Evolutionary conservation across 345 rosid species (phyloP), one percentile per base, ranked within the genome.

Genomic region (Lepidium africanum): DNA sequence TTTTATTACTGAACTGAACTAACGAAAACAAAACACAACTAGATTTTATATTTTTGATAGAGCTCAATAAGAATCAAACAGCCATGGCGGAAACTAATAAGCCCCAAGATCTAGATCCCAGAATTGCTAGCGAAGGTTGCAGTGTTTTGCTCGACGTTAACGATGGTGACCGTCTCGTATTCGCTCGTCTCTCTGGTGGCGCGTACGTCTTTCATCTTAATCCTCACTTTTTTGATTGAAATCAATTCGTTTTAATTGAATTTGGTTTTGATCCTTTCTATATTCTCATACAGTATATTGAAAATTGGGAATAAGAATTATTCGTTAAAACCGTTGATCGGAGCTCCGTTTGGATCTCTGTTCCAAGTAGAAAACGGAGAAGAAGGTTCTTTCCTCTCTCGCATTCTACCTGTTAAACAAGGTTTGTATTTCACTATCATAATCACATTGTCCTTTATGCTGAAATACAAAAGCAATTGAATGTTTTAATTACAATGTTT

Each of bases 161-260:
- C 69, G 91, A 94, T n/a, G 97, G 99, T 32, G 99, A 91, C 66
- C 96, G 97, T 47, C 78, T 94, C 55, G 96, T 94, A 68, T 94
- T 94, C 59, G 88, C 95, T 43, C 89, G 99, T 52, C 89, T 91
- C 70, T 83, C 97, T 0, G 52, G 89, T 56, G 88, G 82, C 82
- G 82, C 95, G 97, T 91, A 63, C 76, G 92, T 77, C 46, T 74
- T 54, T 5, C n/a, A 45, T 55, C 48, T 57, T 14, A 10, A 55
- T 35, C 27, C 25, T 55, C 6, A 5, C n/a, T n/a, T 19, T 10
- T 19, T 10, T 21, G 52, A 59, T 68, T 36, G 5, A 38, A 15
- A 3, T 66, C 48, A 42, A 8, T 52, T 59, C 13, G 9, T 11
- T 36, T 12, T 10, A 5, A 23, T 50, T 42, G 17, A 37, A 36